Conservation (phyloP, 1,139 yeast genomes). For the Pichiaceae sp. region DNA sequence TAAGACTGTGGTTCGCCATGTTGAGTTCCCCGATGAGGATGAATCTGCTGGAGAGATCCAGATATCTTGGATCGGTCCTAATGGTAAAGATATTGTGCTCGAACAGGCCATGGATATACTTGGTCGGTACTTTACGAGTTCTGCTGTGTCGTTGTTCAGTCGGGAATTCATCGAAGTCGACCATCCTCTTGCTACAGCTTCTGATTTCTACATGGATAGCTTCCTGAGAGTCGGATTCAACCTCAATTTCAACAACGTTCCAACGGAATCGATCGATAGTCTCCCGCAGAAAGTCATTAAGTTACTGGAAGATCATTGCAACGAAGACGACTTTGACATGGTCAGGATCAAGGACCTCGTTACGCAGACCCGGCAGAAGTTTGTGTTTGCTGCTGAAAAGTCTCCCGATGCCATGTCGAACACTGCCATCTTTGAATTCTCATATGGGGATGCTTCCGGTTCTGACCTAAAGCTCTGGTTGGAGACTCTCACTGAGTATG, state of each 20-base stretch:
- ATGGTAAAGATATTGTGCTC: slow-evolving; percentile 38
- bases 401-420: slow-evolving; percentile 54
- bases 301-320: slow-evolving; percentile 41
- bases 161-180: slow-evolving; percentile 71
- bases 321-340: slow-evolving; percentile 49
- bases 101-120: slow-evolving; percentile 66
- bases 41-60: slow-evolving; percentile 75
- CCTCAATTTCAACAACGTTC: slow-evolving; percentile 65
- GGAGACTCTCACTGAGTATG: slow-evolving; percentile 52
- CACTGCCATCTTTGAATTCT: slow-evolving; percentile 66
- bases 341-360: slow-evolving; percentile 58
- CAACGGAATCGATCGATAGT: slow-evolving; percentile 49
- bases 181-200: slow-evolving; percentile 72
- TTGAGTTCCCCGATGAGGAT: slow-evolving; percentile 84
- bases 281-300: slow-evolving; percentile 45
- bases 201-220: slow-evolving; percentile 64
- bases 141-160: slow-evolving; percentile 62
- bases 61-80: slow-evolving; percentile 82
- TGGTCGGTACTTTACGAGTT: slow-evolving; percentile 69
- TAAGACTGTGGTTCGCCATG: slow-evolving; percentile 32
- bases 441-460: slow-evolving; percentile 66
- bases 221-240: slow-evolving; percentile 52
- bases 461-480: slow-evolving; percentile 48
- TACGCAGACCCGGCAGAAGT: slow-evolving; percentile 56
- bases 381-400: slow-evolving; percentile 58